These are phyloP conservation scores for Sisymbrium irio DNA, from an alignment of 345 rosid genomes.

Conservation along the genomic window DNA sequence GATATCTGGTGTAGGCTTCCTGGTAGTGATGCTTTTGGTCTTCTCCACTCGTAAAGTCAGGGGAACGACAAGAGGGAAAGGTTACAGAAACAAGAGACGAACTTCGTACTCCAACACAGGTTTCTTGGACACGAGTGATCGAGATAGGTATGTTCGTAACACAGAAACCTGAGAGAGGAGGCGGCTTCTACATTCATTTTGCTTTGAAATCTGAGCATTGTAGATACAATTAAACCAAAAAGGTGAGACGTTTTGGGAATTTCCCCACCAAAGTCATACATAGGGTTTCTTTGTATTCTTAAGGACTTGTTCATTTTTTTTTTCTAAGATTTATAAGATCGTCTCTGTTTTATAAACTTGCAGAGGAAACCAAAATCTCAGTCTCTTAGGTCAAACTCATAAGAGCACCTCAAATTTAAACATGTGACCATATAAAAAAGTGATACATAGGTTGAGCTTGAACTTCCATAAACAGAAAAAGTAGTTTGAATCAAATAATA, in stretches of 20 bases:
- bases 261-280: conserved; percentile 9
- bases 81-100: conserved; percentile 63
- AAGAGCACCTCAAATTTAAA: background rate
- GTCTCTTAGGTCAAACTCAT: background rate
- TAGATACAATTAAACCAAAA: conserved; percentile 18
- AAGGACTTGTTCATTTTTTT: background rate
- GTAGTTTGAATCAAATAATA: too few species aligned
- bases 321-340: background rate
- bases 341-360: background rate
- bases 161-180: conserved; percentile 42
- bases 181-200: background rate
- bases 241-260: conserved; percentile 16
- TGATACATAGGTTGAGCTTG: too few species aligned
- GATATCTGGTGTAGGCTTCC: conserved; percentile 69
- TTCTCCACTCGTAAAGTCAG: conserved; percentile 56
- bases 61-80: conserved; percentile 56
- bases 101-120: conserved; percentile 40
- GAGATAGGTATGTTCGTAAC: conserved; percentile 45
- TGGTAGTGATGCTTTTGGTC: conserved; percentile 52
- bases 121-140: conserved; percentile 42
- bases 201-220: conserved; percentile 7
- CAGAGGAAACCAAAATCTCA: background rate
- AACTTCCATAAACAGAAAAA: too few species aligned
- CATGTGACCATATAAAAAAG: too few species aligned
- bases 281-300: conserved; percentile 25